Evolutionary conservation across 208 protist genomes (phyloP).

Genomic region (Trypanosoma conorhini): DNA sequence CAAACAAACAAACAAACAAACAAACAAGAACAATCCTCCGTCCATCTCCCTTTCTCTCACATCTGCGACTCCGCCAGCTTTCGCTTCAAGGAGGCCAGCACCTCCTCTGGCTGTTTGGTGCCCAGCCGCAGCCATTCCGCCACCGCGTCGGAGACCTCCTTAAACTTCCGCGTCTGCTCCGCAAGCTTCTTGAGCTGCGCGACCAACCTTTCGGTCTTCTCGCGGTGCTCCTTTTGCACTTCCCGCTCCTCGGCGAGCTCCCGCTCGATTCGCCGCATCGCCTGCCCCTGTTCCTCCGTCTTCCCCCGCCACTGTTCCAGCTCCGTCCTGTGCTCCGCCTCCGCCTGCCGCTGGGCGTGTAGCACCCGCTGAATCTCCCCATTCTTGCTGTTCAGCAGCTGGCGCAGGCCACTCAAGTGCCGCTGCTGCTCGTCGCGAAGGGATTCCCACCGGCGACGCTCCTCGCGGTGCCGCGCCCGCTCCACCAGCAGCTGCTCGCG

Average conservation of each 20-base stretch:
- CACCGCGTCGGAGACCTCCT: conserved; percentile 35
- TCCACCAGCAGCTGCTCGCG: conserved; percentile 8
- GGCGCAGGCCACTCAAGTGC: conserved; percentile 55
- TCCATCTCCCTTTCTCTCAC: too few species aligned
- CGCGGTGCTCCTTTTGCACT: conserved; percentile 34
- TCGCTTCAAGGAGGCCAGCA: conserved; percentile 33
- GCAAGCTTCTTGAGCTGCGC: conserved; percentile 53
- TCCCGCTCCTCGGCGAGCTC: conserved; percentile 34
- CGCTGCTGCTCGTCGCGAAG: conserved; percentile 28
- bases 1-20: conserved; percentile 1
- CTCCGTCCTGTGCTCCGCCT: conserved; percentile 41
- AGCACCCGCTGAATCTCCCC: conserved; percentile 47
- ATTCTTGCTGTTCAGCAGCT: conserved; percentile 63
- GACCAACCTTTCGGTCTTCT: conserved; percentile 41
- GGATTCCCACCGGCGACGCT: conserved; percentile 1
- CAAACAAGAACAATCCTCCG: neutral
- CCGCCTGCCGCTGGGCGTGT: conserved; percentile 45
- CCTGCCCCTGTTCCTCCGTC: conserved; percentile 43
- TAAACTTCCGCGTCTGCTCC: conserved; percentile 50
- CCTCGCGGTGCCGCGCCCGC: conserved; percentile 7
- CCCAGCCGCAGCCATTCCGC: conserved; percentile 21
- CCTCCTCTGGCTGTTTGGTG: conserved; percentile 55
- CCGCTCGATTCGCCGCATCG: conserved; percentile 42
- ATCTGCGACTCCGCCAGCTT: conserved; percentile 11
- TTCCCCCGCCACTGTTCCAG: conserved; percentile 50